Evolutionary conservation across 345 rosid genomes (phyloP).

Genomic region (Syzygium aromaticum): DNA sequence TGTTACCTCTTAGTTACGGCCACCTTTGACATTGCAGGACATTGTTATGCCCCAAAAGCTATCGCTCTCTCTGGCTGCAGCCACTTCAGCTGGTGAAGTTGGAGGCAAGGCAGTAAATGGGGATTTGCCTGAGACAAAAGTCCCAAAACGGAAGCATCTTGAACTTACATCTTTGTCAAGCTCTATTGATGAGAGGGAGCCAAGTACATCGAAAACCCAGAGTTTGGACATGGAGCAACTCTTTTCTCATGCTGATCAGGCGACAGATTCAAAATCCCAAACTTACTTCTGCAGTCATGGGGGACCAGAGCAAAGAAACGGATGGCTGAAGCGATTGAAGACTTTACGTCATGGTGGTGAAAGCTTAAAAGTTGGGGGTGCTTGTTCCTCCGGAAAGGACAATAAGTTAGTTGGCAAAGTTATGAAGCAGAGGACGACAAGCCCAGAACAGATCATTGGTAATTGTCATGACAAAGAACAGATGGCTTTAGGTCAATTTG

Average conservation of each 20-base stretch:
- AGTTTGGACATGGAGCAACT: slow-evolving; percentile 58
- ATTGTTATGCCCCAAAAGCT: neutral
- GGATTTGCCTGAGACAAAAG: slow-evolving; percentile 39
- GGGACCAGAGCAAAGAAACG: slow-evolving; percentile 37
- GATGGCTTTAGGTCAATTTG: slow-evolving; percentile 2
- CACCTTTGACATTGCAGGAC: neutral
- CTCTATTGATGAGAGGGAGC: slow-evolving; percentile 21
- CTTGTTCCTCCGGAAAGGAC: slow-evolving; percentile 28
- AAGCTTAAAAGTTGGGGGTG: slow-evolving; percentile 30
- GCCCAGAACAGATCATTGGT: slow-evolving; percentile 15
- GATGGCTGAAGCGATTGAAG: slow-evolving; percentile 87
- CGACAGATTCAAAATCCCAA: slow-evolving; percentile 26
- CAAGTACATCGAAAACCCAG: slow-evolving; percentile 61
- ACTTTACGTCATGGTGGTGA: slow-evolving; percentile 31
- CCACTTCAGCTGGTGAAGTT: neutral
- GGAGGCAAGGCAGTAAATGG: slow-evolving; percentile 6
- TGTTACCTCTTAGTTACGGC: neutral
- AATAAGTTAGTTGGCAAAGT: slow-evolving; percentile 23
- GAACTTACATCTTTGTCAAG: neutral
- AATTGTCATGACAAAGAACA: slow-evolving; percentile 20
- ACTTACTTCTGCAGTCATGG: slow-evolving; percentile 9
- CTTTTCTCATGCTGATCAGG: slow-evolving; percentile 21
- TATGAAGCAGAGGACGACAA: slow-evolving; percentile 16
- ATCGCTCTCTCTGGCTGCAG: slow-evolving; percentile 1
- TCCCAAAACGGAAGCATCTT: neutral